phyloP scores from a whole-genome alignment of 306 rosid genomes.

The Lablab purpureus region DNA sequence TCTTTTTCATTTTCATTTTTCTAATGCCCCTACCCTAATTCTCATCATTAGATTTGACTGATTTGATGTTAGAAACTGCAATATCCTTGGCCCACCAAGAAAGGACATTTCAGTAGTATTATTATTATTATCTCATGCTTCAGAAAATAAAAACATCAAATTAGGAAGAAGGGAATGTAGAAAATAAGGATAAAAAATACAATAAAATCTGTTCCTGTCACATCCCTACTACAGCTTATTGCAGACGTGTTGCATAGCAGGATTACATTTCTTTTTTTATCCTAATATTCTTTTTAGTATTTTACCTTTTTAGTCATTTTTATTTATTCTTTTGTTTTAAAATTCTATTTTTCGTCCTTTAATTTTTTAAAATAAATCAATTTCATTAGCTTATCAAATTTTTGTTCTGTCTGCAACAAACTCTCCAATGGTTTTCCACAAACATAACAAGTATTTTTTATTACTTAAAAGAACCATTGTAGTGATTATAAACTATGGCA shows the following conservation, averaged over 20 bases:
- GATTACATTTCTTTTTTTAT: background rate
- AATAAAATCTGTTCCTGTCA: background rate
- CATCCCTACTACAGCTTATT: background rate
- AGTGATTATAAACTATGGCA: too few relatives aligned
- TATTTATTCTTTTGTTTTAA: too few relatives aligned
- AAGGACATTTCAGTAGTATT: background rate
- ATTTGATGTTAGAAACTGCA: background rate
- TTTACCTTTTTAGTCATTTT: too few relatives aligned
- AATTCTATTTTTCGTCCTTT: too few relatives aligned
- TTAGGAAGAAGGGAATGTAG: background rate
- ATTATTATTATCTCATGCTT: too few relatives aligned
- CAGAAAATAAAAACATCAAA: background rate
- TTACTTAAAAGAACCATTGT: too few relatives aligned
- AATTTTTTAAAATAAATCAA: too few relatives aligned
- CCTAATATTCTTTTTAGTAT: too few relatives aligned
- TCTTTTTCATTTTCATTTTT: background rate
- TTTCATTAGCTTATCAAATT: too few relatives aligned
- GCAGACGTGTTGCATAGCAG: background rate
- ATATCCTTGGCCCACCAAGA: background rate
- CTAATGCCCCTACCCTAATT: background rate
- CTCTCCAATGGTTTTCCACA: too few relatives aligned
- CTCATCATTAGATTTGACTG: slow-evolving; percentile 20
- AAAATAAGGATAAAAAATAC: background rate
- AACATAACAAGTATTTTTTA: too few relatives aligned
- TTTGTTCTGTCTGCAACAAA: too few relatives aligned